Conservation (phyloP, 1,284 basidiomycete genomes). For the Golubevia sp. region DNA sequence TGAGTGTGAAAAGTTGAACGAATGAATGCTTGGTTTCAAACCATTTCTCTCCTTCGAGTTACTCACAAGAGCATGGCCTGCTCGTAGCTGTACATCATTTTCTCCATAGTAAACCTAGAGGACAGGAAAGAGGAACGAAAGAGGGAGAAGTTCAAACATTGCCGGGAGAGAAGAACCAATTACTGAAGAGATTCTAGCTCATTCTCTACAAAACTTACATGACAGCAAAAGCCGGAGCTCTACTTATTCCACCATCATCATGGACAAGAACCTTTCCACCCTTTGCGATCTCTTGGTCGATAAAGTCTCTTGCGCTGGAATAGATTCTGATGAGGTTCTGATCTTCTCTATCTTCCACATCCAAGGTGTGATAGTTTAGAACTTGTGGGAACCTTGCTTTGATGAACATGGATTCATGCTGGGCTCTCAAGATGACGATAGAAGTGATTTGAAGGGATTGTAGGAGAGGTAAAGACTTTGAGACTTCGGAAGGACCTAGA, state of each 20-base stretch:
- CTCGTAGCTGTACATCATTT: neutral
- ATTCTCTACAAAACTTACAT: slow-evolving; percentile 3
- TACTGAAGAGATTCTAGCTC: no score
- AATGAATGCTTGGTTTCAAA: no score
- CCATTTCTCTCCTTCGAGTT: no score
- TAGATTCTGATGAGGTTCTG: slow-evolving; percentile 17
- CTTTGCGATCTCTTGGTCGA: neutral
- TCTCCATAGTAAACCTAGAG: slow-evolving; percentile 7
- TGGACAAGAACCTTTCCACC: slow-evolving; percentile 9
- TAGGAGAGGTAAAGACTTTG: neutral
- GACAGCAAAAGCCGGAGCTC: slow-evolving; percentile 7
- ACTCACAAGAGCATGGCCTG: neutral
- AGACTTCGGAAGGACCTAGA: neutral
- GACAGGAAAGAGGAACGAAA: no score
- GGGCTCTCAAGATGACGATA: neutral
- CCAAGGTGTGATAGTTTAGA: slow-evolving; percentile 1
- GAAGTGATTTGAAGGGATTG: neutral
- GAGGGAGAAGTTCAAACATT: no score
- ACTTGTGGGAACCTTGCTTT: slow-evolving; percentile 5
- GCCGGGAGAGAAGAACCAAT: no score
- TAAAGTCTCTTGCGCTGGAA: slow-evolving; percentile 8
- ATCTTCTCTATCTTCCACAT: slow-evolving; percentile 15
- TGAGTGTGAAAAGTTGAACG: no score
- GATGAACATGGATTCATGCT: neutral
- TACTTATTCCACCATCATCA: slow-evolving; percentile 10